Percentiles rank a stretch among this genome's conserved stretches.
These are phyloP conservation scores for Cicer chorassanicum DNA, from an alignment of 306 rosid species.

Conservation along the genomic window DNA sequence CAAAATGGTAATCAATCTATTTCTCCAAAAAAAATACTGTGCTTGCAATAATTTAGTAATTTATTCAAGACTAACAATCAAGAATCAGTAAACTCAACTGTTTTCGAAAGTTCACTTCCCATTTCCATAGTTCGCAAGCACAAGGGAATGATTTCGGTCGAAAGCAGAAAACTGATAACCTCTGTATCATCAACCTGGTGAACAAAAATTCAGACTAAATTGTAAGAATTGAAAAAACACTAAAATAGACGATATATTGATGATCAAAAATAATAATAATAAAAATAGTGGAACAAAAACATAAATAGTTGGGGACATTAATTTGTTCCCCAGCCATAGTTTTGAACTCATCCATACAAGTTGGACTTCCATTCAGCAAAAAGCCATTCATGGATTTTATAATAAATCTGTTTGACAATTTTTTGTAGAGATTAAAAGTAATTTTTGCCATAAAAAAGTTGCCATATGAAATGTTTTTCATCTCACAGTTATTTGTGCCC, in stretches of 20 bases:
- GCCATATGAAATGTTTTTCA: neutral
- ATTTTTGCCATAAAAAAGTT: neutral
- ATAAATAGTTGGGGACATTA: conserved; percentile 4
- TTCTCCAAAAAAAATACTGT: conserved; percentile 6
- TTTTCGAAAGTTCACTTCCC: conserved; percentile 97
- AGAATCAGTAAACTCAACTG: conserved; percentile 70
- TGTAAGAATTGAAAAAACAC: conserved; percentile 10
- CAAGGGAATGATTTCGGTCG: conserved; percentile 91
- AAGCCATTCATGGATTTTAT: neutral
- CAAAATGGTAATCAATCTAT: conserved; percentile 16
- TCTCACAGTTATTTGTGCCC: conserved; percentile 28
- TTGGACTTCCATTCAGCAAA: conserved; percentile 23
- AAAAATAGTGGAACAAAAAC: neutral
- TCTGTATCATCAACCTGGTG: conserved; percentile 92
- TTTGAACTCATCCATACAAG: conserved; percentile 25
- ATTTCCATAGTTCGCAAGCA: conserved; percentile 97
- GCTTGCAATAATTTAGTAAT: neutral
- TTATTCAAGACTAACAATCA: conserved; percentile 19
- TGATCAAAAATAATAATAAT: neutral
- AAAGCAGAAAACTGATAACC: conserved; percentile 91
- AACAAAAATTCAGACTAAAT: conserved; percentile 23
- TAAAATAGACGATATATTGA: neutral
- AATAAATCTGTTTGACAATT: conserved; percentile 7
- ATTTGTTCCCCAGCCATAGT: neutral
- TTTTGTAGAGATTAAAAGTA: neutral